Conservation (phyloP, 2,329 filamentous ascomycete genomes). For the Amylocarpus encephaloides region DNA sequence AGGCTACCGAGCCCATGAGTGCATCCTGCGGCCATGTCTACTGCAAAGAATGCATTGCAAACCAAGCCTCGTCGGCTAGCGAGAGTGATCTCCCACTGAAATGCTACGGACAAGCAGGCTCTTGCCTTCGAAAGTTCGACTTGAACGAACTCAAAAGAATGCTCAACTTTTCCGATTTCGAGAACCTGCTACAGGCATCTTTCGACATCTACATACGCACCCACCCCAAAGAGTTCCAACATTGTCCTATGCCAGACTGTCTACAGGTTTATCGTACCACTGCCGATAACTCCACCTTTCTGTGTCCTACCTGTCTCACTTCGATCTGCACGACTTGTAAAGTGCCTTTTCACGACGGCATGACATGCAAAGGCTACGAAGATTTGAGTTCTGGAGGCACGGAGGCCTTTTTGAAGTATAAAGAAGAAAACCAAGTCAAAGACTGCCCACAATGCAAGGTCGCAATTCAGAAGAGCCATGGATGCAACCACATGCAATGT, state of each 20-base stretch:
- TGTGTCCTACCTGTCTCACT: constrained; percentile 14
- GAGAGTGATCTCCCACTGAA: constrained; percentile 15
- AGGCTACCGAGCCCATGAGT: constrained; percentile 33
- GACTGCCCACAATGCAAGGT: constrained; percentile 34
- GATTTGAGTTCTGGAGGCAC: constrained; percentile 5
- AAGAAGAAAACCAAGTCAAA: constrained; percentile 34
- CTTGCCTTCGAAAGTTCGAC: constrained; percentile 7
- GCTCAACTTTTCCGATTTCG: constrained; percentile 6
- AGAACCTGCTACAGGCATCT: constrained; percentile 8
- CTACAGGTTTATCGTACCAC: constrained; percentile 8
- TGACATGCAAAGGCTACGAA: constrained; percentile 16
- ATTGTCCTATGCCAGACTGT: constrained; percentile 12
- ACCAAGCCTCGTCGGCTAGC: constrained; percentile 27
- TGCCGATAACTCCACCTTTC: not conserved
- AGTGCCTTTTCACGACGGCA: constrained; percentile 9
- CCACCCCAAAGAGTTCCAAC: constrained; percentile 7
- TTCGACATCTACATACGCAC: constrained; percentile 12
- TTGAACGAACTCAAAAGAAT: constrained; percentile 10
- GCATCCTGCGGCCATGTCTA: constrained; percentile 38
- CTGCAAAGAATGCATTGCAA: constrained; percentile 38
- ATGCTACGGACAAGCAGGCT: constrained; percentile 6
- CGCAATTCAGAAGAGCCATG: constrained; percentile 28
- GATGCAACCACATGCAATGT: constrained; percentile 44
- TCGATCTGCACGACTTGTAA: constrained; percentile 15
- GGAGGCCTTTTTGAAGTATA: constrained; percentile 21